Percentiles rank a stretch among this genome's conserved stretches.
phyloP scores from a whole-genome alignment of 2,329 filamentous ascomycete genomes.

The Scopulariopsis brevicaulis region DNA sequence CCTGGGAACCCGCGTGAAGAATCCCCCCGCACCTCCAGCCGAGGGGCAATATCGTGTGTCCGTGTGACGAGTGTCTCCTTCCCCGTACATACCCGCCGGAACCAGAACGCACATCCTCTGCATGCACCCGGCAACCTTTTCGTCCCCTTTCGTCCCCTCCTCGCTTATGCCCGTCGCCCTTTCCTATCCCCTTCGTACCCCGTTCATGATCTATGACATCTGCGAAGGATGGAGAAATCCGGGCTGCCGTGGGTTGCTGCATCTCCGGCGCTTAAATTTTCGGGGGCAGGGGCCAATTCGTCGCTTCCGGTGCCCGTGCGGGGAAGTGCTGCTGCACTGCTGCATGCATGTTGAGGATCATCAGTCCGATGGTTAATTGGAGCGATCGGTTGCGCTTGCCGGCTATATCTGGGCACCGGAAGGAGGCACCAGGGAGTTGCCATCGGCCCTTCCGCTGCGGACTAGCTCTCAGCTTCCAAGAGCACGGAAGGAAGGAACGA shows the following conservation, averaged over 20 bases:
- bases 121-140: not conserved
- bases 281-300: not conserved
- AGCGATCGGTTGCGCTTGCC: not conserved
- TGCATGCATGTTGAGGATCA: not conserved
- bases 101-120: not conserved
- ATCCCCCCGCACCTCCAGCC: not conserved
- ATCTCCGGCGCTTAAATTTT: not conserved
- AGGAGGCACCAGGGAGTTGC: not conserved
- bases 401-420: not conserved
- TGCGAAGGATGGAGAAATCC: not conserved
- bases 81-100: not conserved
- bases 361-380: not conserved
- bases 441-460: too few species aligned
- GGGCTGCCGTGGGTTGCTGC: not conserved
- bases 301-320: not conserved
- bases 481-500: too few species aligned
- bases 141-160: not conserved
- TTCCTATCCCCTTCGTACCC: not conserved
- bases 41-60: not conserved
- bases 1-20: not conserved
- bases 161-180: not conserved
- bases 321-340: not conserved
- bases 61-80: not conserved
- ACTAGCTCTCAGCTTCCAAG: too few species aligned
- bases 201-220: not conserved